Evolutionary conservation across 2,329 filamentous ascomycete genomes (phyloP).

Genomic region (Dactylellina drechsleri): DNA sequence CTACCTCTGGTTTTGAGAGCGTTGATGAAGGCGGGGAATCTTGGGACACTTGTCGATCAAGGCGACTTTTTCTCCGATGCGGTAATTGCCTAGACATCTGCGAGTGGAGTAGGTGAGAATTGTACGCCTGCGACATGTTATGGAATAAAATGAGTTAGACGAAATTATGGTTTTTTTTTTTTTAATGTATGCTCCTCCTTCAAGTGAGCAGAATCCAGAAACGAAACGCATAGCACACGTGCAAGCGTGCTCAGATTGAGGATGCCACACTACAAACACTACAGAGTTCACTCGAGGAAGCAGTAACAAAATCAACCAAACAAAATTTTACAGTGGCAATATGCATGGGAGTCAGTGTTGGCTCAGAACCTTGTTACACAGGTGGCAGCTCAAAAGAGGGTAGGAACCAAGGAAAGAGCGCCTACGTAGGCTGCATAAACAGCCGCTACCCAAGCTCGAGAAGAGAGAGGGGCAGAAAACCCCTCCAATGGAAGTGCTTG

Average conservation of each 20-base stretch:
- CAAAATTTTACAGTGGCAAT: too few relatives aligned
- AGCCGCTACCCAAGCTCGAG: background rate
- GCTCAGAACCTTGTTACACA: too few relatives aligned
- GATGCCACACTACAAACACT: too few relatives aligned
- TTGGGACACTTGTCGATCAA: constrained; percentile 56
- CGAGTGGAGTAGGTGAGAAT: constrained; percentile 53
- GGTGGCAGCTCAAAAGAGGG: background rate
- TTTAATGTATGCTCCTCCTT: constrained; percentile 1
- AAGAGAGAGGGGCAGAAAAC: background rate
- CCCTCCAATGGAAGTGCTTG: background rate
- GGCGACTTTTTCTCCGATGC: constrained; percentile 56
- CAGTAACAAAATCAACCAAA: too few relatives aligned
- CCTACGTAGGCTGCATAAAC: constrained; percentile 17
- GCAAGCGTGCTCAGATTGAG: background rate
- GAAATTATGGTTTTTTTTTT: constrained; percentile 14
- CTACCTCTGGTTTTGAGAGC: constrained; percentile 15
- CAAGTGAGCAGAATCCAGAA: too few relatives aligned
- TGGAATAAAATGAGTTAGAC: constrained; percentile 7
- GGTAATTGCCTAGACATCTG: constrained; percentile 57
- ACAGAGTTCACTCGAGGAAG: too few relatives aligned
- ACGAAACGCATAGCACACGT: background rate
- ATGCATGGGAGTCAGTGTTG: too few relatives aligned
- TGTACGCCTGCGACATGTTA: constrained; percentile 47
- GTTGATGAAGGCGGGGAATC: constrained; percentile 55
- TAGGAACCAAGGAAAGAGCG: background rate